Evolutionary conservation across 495 filamentous ascomycete genomes (phyloP).

Genomic region (Penicillium riverlandense): DNA sequence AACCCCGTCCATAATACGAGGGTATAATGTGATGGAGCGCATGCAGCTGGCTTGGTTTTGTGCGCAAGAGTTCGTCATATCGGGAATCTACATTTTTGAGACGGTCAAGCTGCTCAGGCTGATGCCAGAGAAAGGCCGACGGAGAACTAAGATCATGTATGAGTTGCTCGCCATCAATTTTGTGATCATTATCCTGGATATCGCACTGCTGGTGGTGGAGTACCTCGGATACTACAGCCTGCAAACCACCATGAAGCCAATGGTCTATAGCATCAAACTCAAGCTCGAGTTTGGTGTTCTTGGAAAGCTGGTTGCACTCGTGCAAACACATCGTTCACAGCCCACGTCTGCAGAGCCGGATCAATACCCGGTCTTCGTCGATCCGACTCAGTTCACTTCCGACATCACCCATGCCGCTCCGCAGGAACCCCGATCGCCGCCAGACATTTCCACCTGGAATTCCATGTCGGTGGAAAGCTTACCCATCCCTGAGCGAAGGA

Average conservation of each 20-base stretch:
- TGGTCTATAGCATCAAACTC: constrained; percentile 56
- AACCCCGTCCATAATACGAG: constrained; percentile 25
- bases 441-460: constrained; percentile 16
- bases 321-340: constrained; percentile 23
- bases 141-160: constrained; percentile 38
- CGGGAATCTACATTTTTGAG: constrained; percentile 48
- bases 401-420: constrained; percentile 33
- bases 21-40: constrained; percentile 50
- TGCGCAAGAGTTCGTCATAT: constrained; percentile 52
- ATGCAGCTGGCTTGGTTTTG: constrained; percentile 53
- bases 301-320: constrained; percentile 31
- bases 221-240: constrained; percentile 45
- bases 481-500: constrained; percentile 17
- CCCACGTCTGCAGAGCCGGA: constrained; percentile 28
- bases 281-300: constrained; percentile 57
- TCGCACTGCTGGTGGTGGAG: constrained; percentile 49
- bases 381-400: constrained; percentile 26
- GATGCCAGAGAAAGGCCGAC: constrained; percentile 30
- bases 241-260: constrained; percentile 48
- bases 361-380: constrained; percentile 31
- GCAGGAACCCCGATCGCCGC: constrained; percentile 2
- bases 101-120: constrained; percentile 38
- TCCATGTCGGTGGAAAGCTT: constrained; percentile 30
- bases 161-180: constrained; percentile 51
- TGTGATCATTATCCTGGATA: constrained; percentile 46